Evolutionary conservation across 2,329 filamentous ascomycete species (phyloP).

Genomic region (Colletotrichum sansevieriae): DNA sequence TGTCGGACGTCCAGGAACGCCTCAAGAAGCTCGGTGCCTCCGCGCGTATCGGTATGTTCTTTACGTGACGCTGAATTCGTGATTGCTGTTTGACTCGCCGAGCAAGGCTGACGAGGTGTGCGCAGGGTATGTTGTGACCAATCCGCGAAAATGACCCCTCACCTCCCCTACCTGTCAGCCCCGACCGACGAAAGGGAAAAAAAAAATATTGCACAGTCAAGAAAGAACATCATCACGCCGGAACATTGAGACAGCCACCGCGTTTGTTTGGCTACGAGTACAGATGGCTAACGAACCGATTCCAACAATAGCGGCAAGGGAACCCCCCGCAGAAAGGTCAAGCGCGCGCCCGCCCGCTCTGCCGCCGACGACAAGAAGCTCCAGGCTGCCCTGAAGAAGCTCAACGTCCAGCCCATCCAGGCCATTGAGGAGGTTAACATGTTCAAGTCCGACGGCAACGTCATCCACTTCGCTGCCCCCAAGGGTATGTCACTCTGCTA

Average conservation of each 20-base stretch:
- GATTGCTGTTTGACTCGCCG: slow-evolving; percentile 20
- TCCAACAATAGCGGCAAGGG: slow-evolving; percentile 82
- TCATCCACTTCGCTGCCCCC: slow-evolving; percentile 98
- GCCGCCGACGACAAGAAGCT: slow-evolving; percentile 99
- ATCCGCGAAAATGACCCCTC: slow-evolving; percentile 41
- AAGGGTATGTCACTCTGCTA: slow-evolving; percentile 78
- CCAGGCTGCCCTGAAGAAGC: slow-evolving; percentile 96
- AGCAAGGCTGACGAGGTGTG: slow-evolving; percentile 37
- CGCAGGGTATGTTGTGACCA: slow-evolving; percentile 53
- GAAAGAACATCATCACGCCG: background rate
- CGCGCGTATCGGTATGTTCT: slow-evolving; percentile 73
- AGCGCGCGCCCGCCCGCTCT: slow-evolving; percentile 94
- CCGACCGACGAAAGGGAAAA: slow-evolving; percentile 13
- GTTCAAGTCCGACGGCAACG: slow-evolving; percentile 99
- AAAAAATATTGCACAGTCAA: background rate
- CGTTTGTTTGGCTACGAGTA: slow-evolving; percentile 21
- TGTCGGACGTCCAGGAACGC: slow-evolving; percentile 70
- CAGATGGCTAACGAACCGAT: slow-evolving; percentile 48
- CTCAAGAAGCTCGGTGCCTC: slow-evolving; percentile 70
- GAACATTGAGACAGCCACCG: background rate
- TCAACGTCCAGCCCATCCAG: slow-evolving; percentile 99
- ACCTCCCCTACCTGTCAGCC: background rate
- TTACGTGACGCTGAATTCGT: background rate
- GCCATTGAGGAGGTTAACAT: slow-evolving; percentile 99
- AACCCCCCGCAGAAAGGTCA: slow-evolving; percentile 96